Evolutionary conservation across 2,329 filamentous ascomycete species (phyloP).

Genomic region (Metarhizium humberi): DNA sequence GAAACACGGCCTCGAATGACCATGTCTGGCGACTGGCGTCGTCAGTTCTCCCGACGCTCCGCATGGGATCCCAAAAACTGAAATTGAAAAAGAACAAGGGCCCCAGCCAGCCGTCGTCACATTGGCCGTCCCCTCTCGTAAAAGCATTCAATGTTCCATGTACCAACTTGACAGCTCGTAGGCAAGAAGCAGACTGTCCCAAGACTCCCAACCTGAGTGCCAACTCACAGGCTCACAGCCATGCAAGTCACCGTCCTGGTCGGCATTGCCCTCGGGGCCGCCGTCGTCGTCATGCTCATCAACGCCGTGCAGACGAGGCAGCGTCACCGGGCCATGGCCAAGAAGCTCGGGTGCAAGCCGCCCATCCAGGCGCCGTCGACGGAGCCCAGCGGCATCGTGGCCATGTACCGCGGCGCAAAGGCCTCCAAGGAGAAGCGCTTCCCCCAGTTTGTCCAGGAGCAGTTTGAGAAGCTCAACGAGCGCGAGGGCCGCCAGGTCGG

Average conservation of each 20-base stretch:
- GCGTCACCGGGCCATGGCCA: conserved; percentile 6
- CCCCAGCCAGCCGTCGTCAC: no score
- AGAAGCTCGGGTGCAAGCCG: conserved; percentile 12
- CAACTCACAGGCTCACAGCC: neutral
- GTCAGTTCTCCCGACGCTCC: neutral
- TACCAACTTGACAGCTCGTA: neutral
- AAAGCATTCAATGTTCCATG: no score
- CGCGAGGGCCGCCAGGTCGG: conserved; percentile 10
- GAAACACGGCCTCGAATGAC: neutral
- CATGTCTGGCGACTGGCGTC: neutral
- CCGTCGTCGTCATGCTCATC: conserved; percentile 7
- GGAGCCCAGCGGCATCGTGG: conserved; percentile 11
- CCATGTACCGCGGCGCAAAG: conserved; percentile 4
- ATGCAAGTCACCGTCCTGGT: neutral
- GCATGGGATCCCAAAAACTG: neutral
- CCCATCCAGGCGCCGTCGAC: conserved; percentile 1
- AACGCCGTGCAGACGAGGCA: conserved; percentile 3
- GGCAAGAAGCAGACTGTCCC: no score
- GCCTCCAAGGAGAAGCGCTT: conserved; percentile 11
- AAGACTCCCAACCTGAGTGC: no score
- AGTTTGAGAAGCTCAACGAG: conserved; percentile 2
- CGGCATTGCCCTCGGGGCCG: conserved; percentile 2
- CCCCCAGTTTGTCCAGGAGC: conserved; percentile 7
- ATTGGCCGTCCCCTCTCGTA: no score
- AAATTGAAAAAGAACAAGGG: neutral